Base-by-base conservation (phyloP, 106 monocot genomes). In the Apostasia shenzhenica region DNA sequence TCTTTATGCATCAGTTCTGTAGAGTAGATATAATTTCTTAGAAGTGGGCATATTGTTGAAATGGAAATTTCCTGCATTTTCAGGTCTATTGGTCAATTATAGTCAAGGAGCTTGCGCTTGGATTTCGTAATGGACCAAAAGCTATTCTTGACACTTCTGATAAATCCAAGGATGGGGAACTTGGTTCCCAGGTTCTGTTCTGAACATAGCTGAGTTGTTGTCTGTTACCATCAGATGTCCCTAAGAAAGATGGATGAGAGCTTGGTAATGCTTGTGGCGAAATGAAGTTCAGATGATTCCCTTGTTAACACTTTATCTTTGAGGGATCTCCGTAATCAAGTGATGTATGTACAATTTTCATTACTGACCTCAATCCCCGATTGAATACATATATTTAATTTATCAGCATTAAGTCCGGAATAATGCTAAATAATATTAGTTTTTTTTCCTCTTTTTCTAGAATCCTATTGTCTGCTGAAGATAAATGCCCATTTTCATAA, bases 161-260 rank as follows among this genome's bases (percentile, higher is more conserved):
- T 47, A 82, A 77, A 48, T 82, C 81, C 10, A 86, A 80, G 72
- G 65, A 74, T 63, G 80, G 86, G 91, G 86, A 51, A 54, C 53
- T 66, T 95, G 95, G 95, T 75, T 95, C 6, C 86, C 84, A 6
- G 88, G 76, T 67, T 84, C 91, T 39, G 66, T 81, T 71, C 67
- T 95, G 68, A 95, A 92, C 75, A 89, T 89, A 53, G 86, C 91
- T 48, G 91, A 95, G 62, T 91, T n/a, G 84, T 46, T 95, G 95
- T 82, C 76, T 95, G 43, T 40, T 81, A 42, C 95, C 95, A 46
- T 55, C 75, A 54, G 47, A 74, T 58, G 73, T 44, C 45, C 83
- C 80, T 51, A 82, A 80, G 57, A 86, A n/a, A 62, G 64, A 77
- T 71, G 45, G 91, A 92, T 92, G 80, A 80, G 38, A 89, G 82